These are phyloP conservation scores for Talaromyces sp. DNA, from an alignment of 2,329 filamentous ascomycete genomes.

Conservation along the genomic window DNA sequence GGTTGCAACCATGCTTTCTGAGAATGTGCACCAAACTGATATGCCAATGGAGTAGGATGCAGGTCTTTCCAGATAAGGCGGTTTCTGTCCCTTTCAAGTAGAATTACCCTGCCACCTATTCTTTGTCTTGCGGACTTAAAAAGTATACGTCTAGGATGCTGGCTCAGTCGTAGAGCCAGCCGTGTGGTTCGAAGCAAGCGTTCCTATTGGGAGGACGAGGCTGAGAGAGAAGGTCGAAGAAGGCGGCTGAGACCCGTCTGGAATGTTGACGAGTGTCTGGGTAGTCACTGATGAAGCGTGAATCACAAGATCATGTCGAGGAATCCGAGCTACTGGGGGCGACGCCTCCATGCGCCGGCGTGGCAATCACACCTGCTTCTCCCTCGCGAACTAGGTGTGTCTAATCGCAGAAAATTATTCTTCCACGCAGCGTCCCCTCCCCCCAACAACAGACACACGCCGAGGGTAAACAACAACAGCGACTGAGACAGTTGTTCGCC, in stretches of 20 bases:
- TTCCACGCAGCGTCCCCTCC: conserved; percentile 4
- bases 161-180: background rate
- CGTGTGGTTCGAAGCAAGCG: background rate
- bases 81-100: background rate
- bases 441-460: conserved; percentile 12
- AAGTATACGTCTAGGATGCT: background rate
- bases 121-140: background rate
- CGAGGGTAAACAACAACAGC: conserved; percentile 10
- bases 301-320: conserved; percentile 24
- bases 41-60: background rate
- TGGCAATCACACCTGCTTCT: conserved; percentile 6
- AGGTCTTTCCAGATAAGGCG: background rate
- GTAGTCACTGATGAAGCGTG: conserved; percentile 17
- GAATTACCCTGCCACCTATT: background rate
- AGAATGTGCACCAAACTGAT: conserved; percentile 6
- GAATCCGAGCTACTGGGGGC: conserved; percentile 11
- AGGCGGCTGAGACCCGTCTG: conserved; percentile 18
- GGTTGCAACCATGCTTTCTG: conserved; percentile 39
- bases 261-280: conserved; percentile 10
- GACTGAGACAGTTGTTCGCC: background rate
- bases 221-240: conserved; percentile 16
- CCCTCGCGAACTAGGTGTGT: conserved; percentile 6
- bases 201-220: conserved; percentile 1
- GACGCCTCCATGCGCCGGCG: conserved; percentile 12
- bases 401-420: background rate